Percentiles rank a stretch among this genome's conserved stretches.
Evolutionary conservation across 305 asterid genomes (phyloP).

Genomic region (Fraxinus nigra): DNA sequence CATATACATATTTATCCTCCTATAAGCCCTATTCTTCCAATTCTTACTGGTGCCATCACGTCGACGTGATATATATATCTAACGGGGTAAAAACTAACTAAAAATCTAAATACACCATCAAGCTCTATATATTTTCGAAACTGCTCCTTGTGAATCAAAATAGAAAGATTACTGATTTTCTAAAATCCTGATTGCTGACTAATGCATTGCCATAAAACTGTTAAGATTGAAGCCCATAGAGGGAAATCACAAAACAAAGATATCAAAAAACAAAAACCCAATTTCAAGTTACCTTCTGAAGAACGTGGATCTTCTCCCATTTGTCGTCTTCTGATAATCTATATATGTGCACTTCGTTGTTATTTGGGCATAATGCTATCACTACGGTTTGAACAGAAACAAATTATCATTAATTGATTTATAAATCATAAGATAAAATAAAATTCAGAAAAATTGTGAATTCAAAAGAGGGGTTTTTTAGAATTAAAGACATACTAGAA

Average conservation of each 20-base stretch:
- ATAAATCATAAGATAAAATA: background rate
- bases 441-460: background rate
- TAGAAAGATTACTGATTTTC: background rate
- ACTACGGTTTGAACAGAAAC: slow-evolving; percentile 43
- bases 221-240: background rate
- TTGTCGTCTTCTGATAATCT: slow-evolving; percentile 57
- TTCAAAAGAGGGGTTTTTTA: slow-evolving; percentile 16
- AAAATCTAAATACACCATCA: background rate
- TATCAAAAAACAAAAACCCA: background rate
- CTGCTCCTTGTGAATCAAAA: slow-evolving; percentile 8
- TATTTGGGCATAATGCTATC: slow-evolving; percentile 93
- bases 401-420: slow-evolving; percentile 18
- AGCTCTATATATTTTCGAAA: slow-evolving; percentile 7
- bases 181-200: slow-evolving; percentile 3
- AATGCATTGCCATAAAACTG: background rate
- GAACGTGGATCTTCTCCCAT: slow-evolving; percentile 98
- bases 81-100: background rate
- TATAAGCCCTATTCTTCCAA: background rate
- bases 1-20: background rate
- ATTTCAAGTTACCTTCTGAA: slow-evolving; percentile 65
- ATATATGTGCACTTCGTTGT: slow-evolving; percentile 83
- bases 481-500: slow-evolving; percentile 44
- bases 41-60: background rate
- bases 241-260: background rate
- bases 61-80: background rate